Evolutionary conservation across 2,329 filamentous ascomycete genomes (phyloP).

Genomic region (Verticillium isaacii): DNA sequence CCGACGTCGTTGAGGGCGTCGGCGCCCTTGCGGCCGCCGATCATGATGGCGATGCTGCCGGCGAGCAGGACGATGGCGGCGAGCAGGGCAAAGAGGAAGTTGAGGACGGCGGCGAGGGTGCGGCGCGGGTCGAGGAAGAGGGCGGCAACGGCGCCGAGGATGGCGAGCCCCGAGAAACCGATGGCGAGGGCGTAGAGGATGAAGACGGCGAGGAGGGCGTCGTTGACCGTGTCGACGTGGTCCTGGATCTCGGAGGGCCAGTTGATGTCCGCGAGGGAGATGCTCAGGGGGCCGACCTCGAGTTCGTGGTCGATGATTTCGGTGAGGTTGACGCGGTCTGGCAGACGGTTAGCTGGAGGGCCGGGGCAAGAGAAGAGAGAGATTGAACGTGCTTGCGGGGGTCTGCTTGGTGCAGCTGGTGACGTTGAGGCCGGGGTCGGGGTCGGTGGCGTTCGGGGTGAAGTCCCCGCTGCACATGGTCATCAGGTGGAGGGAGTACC

Average conservation of each 20-base stretch:
- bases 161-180: conserved; percentile 35
- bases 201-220: conserved; percentile 41
- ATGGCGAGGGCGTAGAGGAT: conserved; percentile 42
- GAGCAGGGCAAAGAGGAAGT: conserved; percentile 30
- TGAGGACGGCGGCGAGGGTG: conserved; percentile 23
- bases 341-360: not conserved
- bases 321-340: conserved; percentile 40
- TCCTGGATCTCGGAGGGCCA: conserved; percentile 39
- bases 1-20: conserved; percentile 36
- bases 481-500: conserved; percentile 49
- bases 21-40: conserved; percentile 33
- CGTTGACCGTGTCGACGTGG: conserved; percentile 45
- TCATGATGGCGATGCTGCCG: conserved; percentile 37
- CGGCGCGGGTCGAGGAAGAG: conserved; percentile 24
- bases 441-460: conserved; percentile 34
- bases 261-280: conserved; percentile 40
- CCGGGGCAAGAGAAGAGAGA: not conserved
- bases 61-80: conserved; percentile 32
- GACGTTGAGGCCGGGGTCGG: conserved; percentile 32
- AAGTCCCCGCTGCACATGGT: conserved; percentile 41
- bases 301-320: conserved; percentile 41
- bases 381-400: conserved; percentile 28
- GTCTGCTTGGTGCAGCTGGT: conserved; percentile 38
- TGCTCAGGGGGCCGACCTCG: conserved; percentile 34
- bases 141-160: conserved; percentile 32